Evolutionary conservation across 768 basidiomycete genomes (phyloP).

Genomic region (Suillus subaureus): DNA sequence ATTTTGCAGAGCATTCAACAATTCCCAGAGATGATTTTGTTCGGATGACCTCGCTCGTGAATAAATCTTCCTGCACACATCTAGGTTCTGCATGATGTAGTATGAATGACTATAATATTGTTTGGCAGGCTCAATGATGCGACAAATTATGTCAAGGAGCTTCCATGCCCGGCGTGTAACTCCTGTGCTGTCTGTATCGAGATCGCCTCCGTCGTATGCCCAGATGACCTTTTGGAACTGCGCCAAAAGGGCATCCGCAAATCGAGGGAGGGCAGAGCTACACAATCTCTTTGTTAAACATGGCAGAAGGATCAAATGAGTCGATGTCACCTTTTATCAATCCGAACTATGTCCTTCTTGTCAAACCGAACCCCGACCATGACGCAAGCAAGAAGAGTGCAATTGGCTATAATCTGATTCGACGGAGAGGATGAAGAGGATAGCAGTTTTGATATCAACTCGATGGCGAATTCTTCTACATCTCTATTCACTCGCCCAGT

Average conservation of each 20-base stretch:
- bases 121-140: background rate
- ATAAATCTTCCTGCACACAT: background rate
- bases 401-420: background rate
- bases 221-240: background rate
- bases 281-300: background rate
- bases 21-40: background rate
- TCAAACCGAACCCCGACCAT: background rate
- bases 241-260: background rate
- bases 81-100: background rate
- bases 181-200: background rate
- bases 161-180: background rate
- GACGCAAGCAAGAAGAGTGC: background rate
- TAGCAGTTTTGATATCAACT: background rate
- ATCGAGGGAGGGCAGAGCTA: background rate
- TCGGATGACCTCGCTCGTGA: background rate
- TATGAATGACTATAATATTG: fast-evolving
- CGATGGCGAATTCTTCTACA: background rate
- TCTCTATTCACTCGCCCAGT: background rate
- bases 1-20: background rate
- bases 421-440: background rate
- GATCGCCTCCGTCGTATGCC: background rate
- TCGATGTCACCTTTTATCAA: background rate
- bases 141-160: background rate
- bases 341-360: background rate
- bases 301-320: background rate